These are phyloP conservation scores for Opeltia flavorubescens DNA, from an alignment of 495 filamentous ascomycete species.

Conservation along the genomic window DNA sequence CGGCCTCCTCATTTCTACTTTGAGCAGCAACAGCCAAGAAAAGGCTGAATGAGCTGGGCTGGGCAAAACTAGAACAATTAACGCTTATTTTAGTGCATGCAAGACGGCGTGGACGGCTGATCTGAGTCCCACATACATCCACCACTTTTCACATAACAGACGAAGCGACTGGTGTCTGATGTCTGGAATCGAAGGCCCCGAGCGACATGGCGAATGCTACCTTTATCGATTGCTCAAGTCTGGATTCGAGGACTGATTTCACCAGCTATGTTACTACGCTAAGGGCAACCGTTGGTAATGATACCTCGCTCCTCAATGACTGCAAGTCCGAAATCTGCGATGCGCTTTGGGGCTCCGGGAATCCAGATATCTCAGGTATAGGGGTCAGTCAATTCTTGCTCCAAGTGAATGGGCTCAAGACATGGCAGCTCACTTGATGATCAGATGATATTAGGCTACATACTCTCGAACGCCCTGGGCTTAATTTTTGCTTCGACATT, in stretches of 20 bases:
- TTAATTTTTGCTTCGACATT: slow-evolving; percentile 1
- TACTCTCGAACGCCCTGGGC: slow-evolving; percentile 11
- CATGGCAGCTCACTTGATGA: not conserved
- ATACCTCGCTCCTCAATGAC: slow-evolving; percentile 3
- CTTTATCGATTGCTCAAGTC: slow-evolving; percentile 4
- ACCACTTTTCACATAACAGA: not conserved
- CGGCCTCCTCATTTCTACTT: too few relatives aligned
- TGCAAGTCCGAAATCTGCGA: slow-evolving; percentile 16
- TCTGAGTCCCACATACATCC: too few relatives aligned
- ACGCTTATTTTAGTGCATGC: too few relatives aligned
- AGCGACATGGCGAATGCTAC: slow-evolving; percentile 4
- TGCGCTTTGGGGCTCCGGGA: slow-evolving; percentile 17
- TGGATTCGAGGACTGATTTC: slow-evolving; percentile 8
- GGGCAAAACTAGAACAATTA: too few relatives aligned
- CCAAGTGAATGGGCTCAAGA: not conserved
- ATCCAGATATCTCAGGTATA: slow-evolving; percentile 18
- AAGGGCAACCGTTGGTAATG: slow-evolving; percentile 7
- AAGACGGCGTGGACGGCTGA: too few relatives aligned
- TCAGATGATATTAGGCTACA: slow-evolving; percentile 18
- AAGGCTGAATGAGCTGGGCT: too few relatives aligned
- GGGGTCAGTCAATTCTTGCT: slow-evolving; percentile 8
- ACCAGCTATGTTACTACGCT: slow-evolving; percentile 11
- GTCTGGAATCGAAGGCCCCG: not conserved
- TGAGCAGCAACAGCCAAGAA: too few relatives aligned
- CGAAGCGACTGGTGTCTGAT: too few relatives aligned